Evolutionary conservation across 768 basidiomycete genomes (phyloP).

Genomic region (Naganishia vishniacii): DNA sequence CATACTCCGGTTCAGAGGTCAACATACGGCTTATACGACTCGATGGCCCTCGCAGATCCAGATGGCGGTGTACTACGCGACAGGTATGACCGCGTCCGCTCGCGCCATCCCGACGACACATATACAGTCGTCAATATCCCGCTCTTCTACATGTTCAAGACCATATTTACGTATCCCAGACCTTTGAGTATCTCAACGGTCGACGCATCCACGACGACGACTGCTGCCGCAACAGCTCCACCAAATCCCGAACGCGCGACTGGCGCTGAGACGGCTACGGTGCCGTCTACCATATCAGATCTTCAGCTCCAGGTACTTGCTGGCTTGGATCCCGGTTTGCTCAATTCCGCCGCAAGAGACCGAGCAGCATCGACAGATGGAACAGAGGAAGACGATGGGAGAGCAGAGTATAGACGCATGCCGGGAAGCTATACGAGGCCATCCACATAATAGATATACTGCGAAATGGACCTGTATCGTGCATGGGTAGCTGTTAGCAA

Average conservation of each 20-base stretch:
- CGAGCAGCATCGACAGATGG: not conserved
- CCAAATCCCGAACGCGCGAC: not conserved
- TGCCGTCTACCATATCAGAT: not conserved
- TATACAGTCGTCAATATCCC: constrained; percentile 19
- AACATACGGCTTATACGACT: too few species aligned
- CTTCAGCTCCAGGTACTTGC: not conserved
- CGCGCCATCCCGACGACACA: not conserved
- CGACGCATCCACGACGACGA: not conserved
- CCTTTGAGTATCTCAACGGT: not conserved
- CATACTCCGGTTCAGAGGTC: too few species aligned
- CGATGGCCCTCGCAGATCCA: not conserved
- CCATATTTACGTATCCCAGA: constrained; percentile 12
- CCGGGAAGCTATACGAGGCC: constrained; percentile 4
- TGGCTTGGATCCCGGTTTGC: not conserved
- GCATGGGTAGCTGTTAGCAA: too few species aligned
- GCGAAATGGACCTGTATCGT: not conserved
- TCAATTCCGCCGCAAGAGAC: not conserved
- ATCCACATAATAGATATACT: not conserved
- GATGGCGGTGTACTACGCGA: not conserved
- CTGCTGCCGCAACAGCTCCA: not conserved
- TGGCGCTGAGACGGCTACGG: not conserved
- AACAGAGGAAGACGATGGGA: constrained; percentile 1
- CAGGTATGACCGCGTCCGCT: not conserved
- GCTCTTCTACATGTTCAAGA: constrained; percentile 2
- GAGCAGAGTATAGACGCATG: constrained; percentile 15